These are phyloP conservation scores for Phoenix roebelenii DNA, from an alignment of 176 grass and related monocot species.

Conservation along the genomic window DNA sequence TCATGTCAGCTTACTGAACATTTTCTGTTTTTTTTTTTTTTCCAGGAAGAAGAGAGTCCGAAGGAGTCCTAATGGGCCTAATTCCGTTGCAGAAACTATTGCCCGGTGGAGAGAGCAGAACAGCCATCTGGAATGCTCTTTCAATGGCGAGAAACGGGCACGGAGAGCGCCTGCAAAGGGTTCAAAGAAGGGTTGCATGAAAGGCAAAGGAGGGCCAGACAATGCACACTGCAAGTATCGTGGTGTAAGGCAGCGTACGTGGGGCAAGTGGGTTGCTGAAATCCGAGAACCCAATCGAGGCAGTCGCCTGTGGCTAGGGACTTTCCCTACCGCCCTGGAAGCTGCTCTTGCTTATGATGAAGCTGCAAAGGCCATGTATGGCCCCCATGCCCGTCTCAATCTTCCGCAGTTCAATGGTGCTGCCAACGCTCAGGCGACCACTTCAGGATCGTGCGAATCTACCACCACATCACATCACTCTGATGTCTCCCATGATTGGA, in stretches of 20 bases:
- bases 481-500: constrained; percentile 15
- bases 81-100: constrained; percentile 50
- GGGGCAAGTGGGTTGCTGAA: constrained; percentile 97
- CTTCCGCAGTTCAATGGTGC: constrained; percentile 10
- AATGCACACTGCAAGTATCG: constrained; percentile 54
- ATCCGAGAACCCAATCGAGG: constrained; percentile 65
- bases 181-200: constrained; percentile 95
- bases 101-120: constrained; percentile 58
- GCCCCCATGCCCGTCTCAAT: constrained; percentile 46
- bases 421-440: too few species aligned
- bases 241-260: constrained; percentile 80
- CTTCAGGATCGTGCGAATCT: neutral
- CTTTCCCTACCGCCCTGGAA: constrained; percentile 46
- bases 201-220: constrained; percentile 84
- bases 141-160: neutral
- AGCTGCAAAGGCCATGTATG: constrained; percentile 88
- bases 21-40: neutral
- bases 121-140: constrained; percentile 18
- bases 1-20: too few species aligned
- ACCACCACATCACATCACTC: neutral
- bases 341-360: constrained; percentile 79
- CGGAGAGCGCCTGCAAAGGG: constrained; percentile 72
- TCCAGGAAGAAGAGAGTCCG: constrained; percentile 67
- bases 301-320: constrained; percentile 80
- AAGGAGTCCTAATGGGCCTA: constrained; percentile 40